Evolutionary conservation across 2,329 filamentous ascomycete species (phyloP).

Genomic region (Colletotrichum abscissum): DNA sequence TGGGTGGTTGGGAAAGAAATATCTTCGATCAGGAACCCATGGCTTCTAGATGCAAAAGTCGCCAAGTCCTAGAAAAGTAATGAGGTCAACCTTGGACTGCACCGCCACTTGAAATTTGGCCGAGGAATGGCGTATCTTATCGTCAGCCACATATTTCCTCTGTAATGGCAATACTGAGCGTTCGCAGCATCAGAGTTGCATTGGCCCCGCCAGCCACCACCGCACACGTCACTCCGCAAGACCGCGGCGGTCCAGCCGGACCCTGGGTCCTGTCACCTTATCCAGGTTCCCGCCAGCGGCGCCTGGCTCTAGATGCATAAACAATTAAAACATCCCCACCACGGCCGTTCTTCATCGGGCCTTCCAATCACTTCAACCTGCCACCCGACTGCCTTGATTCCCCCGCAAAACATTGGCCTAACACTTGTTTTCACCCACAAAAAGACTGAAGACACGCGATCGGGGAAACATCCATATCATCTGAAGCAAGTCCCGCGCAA

Average conservation of each 20-base stretch:
- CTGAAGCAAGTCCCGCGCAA: constrained; percentile 18
- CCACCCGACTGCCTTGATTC: constrained; percentile 15
- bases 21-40: constrained; percentile 24
- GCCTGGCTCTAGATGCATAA: constrained; percentile 33
- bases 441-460: background rate
- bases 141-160: constrained; percentile 31
- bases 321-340: constrained; percentile 34
- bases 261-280: constrained; percentile 31
- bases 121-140: constrained; percentile 7
- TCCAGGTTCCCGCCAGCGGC: constrained; percentile 26
- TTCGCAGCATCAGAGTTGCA: constrained; percentile 18
- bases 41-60: constrained; percentile 1
- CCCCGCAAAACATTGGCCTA: constrained; percentile 12
- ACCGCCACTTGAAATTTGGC: constrained; percentile 31
- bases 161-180: background rate
- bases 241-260: constrained; percentile 21
- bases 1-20: constrained; percentile 1
- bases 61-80: constrained; percentile 25
- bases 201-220: constrained; percentile 36
- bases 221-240: constrained; percentile 36
- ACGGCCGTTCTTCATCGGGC: constrained; percentile 22
- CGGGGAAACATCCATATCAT: constrained; percentile 3
- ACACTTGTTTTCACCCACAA: background rate
- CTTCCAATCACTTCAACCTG: constrained; percentile 15
- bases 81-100: constrained; percentile 36